Evolutionary conservation across 208 protist species (phyloP).

Genomic region (Naegleria gruberi): DNA sequence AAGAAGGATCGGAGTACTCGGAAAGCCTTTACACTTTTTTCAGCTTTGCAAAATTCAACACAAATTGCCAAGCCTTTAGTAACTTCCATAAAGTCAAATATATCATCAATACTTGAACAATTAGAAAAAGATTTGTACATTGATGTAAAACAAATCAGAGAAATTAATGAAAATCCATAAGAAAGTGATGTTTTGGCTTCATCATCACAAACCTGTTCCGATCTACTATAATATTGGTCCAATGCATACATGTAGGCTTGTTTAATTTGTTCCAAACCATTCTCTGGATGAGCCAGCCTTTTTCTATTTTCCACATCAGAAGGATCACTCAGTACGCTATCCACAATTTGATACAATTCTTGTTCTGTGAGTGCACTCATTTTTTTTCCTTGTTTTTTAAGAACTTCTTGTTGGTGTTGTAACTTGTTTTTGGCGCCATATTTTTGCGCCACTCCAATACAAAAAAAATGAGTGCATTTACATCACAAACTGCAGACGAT

Average conservation of each 20-base stretch:
- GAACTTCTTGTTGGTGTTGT: too few species aligned
- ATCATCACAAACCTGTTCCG: background rate
- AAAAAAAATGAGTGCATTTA: too few species aligned
- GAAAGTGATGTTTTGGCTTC: background rate
- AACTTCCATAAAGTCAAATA: background rate
- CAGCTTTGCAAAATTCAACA: background rate
- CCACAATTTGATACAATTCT: too few species aligned
- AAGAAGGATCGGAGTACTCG: background rate
- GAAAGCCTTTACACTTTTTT: background rate
- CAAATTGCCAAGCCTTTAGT: background rate
- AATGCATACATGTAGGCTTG: background rate
- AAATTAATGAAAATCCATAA: background rate
- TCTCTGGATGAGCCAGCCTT: background rate
- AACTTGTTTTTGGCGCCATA: too few species aligned
- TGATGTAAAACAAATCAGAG: background rate
- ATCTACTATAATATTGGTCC: background rate
- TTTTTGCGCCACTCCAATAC: too few species aligned
- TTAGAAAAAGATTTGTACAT: background rate
- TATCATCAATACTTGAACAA: background rate
- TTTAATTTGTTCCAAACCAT: background rate
- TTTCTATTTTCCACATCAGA: background rate
- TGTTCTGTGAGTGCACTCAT: too few species aligned
- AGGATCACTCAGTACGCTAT: too few species aligned
- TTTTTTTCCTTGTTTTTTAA: too few species aligned
- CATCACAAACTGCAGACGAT: background rate